Evolutionary conservation across 75 land plant genomes (phyloP), one percentile per base, ranked within the genome.

Genomic region (Sequoiadendron giganteum): DNA sequence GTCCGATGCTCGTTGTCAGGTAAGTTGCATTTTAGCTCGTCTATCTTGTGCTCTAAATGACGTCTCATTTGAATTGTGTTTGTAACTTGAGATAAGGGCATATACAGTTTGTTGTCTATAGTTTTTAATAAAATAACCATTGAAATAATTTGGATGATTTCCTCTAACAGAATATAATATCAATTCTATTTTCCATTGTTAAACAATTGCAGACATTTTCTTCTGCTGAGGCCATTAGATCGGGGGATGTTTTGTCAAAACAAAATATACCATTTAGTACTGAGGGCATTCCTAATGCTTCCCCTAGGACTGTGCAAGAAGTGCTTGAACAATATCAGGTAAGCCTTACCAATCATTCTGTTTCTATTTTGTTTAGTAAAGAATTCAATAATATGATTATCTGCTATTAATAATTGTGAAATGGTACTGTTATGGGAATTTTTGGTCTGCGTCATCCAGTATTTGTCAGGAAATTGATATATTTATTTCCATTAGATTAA

Each of bases 1-100:
- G 68, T 93, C 93, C 85, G 99, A 98, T 94, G 93, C 94, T 52
- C 94, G 99, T 19, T 98, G 99, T 87, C 99, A 98, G 97, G 99
- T 95, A 87, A 36, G 21, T 49, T 56, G 30, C 48, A 28, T 40
- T 85, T 28, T 49, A 8, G 7, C 8, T 73, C 49, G 2, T 82
- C 68, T 87, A 25, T 78, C 36, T 48, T 55, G 34, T 40, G 10
- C 36, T 89, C 43, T 82, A 5, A 52, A 36, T 56, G 58, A 38
- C 9, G 11, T 39, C 16, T 86, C 3, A 61, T 13, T 9, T 70
- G 19, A 47, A 19, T 85, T 16, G 6, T 25, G 13, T 47, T 25
- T 34, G 45, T 14, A n/a, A n/a, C n/a, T n/a, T n/a, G n/a, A 54
- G 36, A 49, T 83, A 36, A 77, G 13, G 6, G 25, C 42, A 45